A percentile compares a stretch with the other conserved stretches of the same genome.
Conservation (phyloP, 2,329 filamentous ascomycete species). For the Cladosporium cucumerinum region DNA sequence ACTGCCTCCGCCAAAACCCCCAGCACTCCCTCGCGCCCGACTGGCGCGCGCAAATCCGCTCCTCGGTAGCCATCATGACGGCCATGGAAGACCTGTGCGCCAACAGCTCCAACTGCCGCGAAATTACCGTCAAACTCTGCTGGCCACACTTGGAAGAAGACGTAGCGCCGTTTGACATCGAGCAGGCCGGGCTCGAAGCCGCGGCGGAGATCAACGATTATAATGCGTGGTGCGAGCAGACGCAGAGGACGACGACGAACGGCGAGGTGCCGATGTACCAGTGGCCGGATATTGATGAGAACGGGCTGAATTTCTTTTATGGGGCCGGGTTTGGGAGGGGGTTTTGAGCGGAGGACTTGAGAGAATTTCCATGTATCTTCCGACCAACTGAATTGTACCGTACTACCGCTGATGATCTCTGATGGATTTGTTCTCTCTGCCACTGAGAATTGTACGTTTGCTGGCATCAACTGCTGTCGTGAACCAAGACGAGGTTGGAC, state of each 20-base stretch:
- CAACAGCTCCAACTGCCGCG: slow-evolving; percentile 14
- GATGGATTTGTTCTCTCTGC: not conserved
- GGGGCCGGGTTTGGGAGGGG: slow-evolving; percentile 13
- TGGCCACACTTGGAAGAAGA: slow-evolving; percentile 12
- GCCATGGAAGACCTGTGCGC: slow-evolving; percentile 6
- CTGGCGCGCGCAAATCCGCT: slow-evolving; percentile 13
- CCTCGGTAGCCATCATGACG: slow-evolving; percentile 5
- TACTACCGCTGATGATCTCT: not conserved
- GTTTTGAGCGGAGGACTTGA: no score
- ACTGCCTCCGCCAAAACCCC: slow-evolving; percentile 13
- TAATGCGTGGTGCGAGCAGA: slow-evolving; percentile 15
- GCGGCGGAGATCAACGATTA: slow-evolving; percentile 11
- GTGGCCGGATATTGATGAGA: slow-evolving; percentile 13
- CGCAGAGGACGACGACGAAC: not conserved
- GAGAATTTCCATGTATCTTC: no score
- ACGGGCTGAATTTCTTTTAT: slow-evolving; percentile 12
- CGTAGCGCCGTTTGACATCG: not conserved
- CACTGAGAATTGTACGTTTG: not conserved
- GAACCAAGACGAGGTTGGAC: no score
- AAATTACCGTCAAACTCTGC: slow-evolving; percentile 8
- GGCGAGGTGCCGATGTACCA: slow-evolving; percentile 10
- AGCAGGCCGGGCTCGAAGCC: not conserved
- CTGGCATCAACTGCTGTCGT: no score
- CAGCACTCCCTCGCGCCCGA: slow-evolving; percentile 4
- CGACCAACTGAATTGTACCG: not conserved